Conservation (phyloP, 495 filamentous ascomycete species). For the Aeminium ludgeri region DNA sequence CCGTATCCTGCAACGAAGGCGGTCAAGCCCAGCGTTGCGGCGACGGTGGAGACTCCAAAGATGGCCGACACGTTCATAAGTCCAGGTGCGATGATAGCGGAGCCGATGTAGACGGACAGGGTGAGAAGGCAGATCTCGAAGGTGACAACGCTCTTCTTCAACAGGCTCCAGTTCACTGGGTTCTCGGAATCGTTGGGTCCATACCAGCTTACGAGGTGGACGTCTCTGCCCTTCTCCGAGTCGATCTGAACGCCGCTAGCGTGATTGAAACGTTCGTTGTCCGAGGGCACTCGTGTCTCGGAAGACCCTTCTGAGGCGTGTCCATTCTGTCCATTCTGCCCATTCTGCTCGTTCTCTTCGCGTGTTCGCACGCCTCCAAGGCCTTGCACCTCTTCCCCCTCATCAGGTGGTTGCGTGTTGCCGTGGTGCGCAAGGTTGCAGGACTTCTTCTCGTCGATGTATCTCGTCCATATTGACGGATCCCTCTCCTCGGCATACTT, state of each 20-base stretch:
- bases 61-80: constrained; percentile 22
- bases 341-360: constrained; percentile 6
- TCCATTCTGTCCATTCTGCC: not conserved
- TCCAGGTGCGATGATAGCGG: constrained; percentile 30
- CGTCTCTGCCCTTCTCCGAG: constrained; percentile 23
- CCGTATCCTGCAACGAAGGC: constrained; percentile 34
- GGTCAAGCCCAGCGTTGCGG: constrained; percentile 33
- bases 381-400: constrained; percentile 5
- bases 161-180: constrained; percentile 4
- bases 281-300: not conserved
- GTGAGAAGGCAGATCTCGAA: constrained; percentile 31
- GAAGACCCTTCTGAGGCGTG: not conserved
- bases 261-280: constrained; percentile 12
- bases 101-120: constrained; percentile 33
- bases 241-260: constrained; percentile 20
- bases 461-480: constrained; percentile 20
- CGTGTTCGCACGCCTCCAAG: constrained; percentile 15
- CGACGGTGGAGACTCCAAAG: constrained; percentile 32
- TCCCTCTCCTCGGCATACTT: constrained; percentile 22
- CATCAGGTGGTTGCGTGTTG: constrained; percentile 12
- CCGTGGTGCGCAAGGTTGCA: constrained; percentile 21
- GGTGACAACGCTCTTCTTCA: constrained; percentile 30
- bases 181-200: constrained; percentile 20
- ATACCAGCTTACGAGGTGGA: constrained; percentile 20
- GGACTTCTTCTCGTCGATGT: constrained; percentile 23